Percentiles rank a stretch among this genome's conserved stretches.
Conservation (phyloP, 495 filamentous ascomycete genomes). For the Penicillium verhagenii region DNA sequence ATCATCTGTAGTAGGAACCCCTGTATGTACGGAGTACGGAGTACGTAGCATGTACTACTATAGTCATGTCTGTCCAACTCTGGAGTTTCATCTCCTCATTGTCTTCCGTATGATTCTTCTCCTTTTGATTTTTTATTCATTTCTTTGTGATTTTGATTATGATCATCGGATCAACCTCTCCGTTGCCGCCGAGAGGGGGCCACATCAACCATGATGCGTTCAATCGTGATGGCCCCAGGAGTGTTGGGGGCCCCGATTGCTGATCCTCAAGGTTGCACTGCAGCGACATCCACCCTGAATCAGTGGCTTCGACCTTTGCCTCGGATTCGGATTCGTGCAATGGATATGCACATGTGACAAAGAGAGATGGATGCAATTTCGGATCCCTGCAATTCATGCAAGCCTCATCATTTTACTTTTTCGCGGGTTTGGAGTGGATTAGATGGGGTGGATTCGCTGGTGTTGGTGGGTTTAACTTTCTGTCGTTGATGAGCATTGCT, state of each 20-base stretch:
- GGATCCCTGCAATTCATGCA: conserved; percentile 11
- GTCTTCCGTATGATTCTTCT: background rate
- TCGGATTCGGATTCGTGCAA: conserved; percentile 2
- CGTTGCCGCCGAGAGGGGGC: background rate
- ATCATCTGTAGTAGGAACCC: too few relatives aligned
- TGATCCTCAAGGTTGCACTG: conserved; percentile 18
- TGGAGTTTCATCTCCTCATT: too few relatives aligned
- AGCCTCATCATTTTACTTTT: background rate
- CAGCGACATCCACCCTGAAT: background rate
- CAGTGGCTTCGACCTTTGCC: conserved; percentile 20
- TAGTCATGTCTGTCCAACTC: too few relatives aligned
- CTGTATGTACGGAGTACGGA: background rate
- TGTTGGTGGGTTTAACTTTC: background rate
- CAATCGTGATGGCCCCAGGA: background rate
- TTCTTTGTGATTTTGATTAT: background rate
- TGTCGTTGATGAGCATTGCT: background rate
- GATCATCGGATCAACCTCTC: background rate
- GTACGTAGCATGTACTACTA: too few relatives aligned
- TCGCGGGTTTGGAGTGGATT: background rate
- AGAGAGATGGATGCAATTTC: conserved; percentile 14
- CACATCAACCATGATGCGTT: conserved; percentile 1
- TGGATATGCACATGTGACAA: conserved; percentile 19
- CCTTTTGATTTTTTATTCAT: background rate
- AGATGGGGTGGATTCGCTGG: too few relatives aligned
- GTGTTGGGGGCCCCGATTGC: conserved; percentile 1